Percentiles rank a stretch among this genome's conserved stretches.
These are phyloP conservation scores for Penicillium waksmanii DNA, from an alignment of 495 filamentous ascomycete genomes.

Conservation along the genomic window DNA sequence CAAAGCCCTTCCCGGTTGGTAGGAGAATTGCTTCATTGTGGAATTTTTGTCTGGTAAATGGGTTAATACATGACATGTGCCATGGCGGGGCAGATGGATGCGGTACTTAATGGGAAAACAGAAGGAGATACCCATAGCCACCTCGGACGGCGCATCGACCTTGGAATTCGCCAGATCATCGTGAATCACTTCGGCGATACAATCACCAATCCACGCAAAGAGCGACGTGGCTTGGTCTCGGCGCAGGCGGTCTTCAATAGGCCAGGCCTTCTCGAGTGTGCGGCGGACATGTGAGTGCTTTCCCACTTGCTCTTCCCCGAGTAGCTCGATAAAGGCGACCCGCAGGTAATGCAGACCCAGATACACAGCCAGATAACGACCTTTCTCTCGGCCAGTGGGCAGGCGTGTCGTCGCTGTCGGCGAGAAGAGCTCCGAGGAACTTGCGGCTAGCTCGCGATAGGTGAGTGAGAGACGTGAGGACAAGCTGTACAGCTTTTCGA, in stretches of 20 bases:
- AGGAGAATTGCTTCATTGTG: slow-evolving; percentile 72
- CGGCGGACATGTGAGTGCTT: slow-evolving; percentile 49
- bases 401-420: slow-evolving; percentile 72
- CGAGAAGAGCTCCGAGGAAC: slow-evolving; percentile 68
- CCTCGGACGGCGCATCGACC: slow-evolving; percentile 43
- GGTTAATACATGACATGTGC: slow-evolving; percentile 3
- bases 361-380: slow-evolving; percentile 72
- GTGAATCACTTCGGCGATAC: slow-evolving; percentile 68
- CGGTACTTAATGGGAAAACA: slow-evolving; percentile 77
- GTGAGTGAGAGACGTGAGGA: slow-evolving; percentile 57
- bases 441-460: slow-evolving; percentile 61
- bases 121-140: slow-evolving; percentile 76
- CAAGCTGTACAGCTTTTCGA: slow-evolving; percentile 52
- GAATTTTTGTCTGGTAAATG: slow-evolving; percentile 62
- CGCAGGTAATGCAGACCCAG: slow-evolving; percentile 75
- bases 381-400: slow-evolving; percentile 60
- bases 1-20: slow-evolving; percentile 81
- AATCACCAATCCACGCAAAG: slow-evolving; percentile 74
- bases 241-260: slow-evolving; percentile 72
- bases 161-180: slow-evolving; percentile 40
- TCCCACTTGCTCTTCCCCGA: slow-evolving; percentile 42
- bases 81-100: background rate
- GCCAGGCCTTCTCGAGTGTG: slow-evolving; percentile 70
- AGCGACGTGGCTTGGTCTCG: slow-evolving; percentile 66
- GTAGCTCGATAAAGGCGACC: slow-evolving; percentile 71